These are phyloP conservation scores for Ascochyta koolunga DNA, from an alignment of 2,329 filamentous ascomycete genomes.

Conservation along the genomic window DNA sequence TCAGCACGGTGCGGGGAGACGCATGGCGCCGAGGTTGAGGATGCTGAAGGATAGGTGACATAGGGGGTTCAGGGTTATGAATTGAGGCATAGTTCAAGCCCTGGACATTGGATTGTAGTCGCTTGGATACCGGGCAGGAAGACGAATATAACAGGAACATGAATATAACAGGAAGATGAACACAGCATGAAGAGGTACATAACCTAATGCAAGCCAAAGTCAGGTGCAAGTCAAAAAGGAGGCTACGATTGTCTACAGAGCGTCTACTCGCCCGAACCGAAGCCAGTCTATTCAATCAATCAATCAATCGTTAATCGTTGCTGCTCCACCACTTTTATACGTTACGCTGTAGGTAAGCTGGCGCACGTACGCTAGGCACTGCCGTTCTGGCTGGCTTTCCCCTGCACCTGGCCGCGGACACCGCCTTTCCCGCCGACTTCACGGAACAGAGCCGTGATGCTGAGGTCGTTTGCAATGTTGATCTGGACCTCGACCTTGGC, in stretches of 20 bases:
- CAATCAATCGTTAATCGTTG: slow-evolving; percentile 4
- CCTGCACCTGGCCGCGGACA: slow-evolving; percentile 40
- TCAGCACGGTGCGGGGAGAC: slow-evolving; percentile 24
- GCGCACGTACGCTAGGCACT: slow-evolving; percentile 35
- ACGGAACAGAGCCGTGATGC: slow-evolving; percentile 78
- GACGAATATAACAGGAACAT: no score
- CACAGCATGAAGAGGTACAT: no score
- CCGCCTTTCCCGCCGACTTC: slow-evolving; percentile 89
- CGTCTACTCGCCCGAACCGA: not conserved
- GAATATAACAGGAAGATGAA: not conserved
- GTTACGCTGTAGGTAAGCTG: no score
- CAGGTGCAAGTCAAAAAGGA: not conserved
- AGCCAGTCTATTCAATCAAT: slow-evolving; percentile 13
- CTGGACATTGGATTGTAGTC: no score
- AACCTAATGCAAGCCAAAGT: no score
- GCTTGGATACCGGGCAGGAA: no score
- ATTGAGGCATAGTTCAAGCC: not conserved
- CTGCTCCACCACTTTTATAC: not conserved
- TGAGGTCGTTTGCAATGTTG: slow-evolving; percentile 81
- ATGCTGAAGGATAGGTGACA: slow-evolving; percentile 30
- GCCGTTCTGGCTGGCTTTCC: slow-evolving; percentile 35
- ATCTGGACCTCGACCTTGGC: slow-evolving; percentile 93
- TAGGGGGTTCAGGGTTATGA: slow-evolving; percentile 17
- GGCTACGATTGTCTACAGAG: slow-evolving; percentile 7
- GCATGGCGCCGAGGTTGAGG: slow-evolving; percentile 31